A percentile compares a stretch with the other conserved stretches of the same genome.
These are phyloP conservation scores for Pythium pectinolyticum DNA, from an alignment of 352 stramenopile species.

Conservation along the genomic window DNA sequence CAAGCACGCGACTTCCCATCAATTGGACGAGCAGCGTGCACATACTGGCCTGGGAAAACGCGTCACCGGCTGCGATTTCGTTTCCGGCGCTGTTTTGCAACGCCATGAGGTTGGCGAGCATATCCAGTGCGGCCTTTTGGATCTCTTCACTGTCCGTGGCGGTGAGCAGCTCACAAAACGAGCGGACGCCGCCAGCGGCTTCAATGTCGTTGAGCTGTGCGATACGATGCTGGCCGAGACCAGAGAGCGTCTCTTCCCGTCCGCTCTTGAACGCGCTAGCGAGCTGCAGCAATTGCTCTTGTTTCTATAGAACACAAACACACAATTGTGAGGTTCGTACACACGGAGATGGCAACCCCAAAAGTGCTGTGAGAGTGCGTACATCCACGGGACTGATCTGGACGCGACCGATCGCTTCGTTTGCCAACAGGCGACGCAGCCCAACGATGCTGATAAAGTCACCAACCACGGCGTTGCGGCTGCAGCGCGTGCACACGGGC, in stretches of 20 bases:
- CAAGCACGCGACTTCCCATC: conserved; percentile 58
- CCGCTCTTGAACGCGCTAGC: conserved; percentile 52
- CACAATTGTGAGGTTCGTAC: not conserved
- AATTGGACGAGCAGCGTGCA: conserved; percentile 58
- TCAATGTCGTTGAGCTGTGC: conserved; percentile 86
- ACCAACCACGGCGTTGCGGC: conserved; percentile 61
- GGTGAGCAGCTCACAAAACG: conserved; percentile 67
- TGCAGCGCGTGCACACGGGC: conserved; percentile 72
- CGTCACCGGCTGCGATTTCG: conserved; percentile 59
- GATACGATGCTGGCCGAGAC: conserved; percentile 74
- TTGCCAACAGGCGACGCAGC: conserved; percentile 53
- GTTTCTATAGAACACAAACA: conserved; percentile 44
- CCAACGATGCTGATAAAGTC: conserved; percentile 80
- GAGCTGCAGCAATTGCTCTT: conserved; percentile 68
- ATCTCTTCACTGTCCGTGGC: conserved; percentile 51
- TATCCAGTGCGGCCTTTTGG: conserved; percentile 60
- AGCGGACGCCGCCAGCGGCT: conserved; percentile 65
- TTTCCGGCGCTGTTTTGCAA: conserved; percentile 73
- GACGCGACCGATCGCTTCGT: conserved; percentile 36
- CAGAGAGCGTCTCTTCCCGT: conserved; percentile 56
- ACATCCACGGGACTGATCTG: conserved; percentile 41
- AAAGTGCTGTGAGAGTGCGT: too few species aligned
- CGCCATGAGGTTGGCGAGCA: conserved; percentile 76
- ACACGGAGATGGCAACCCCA: too few species aligned
- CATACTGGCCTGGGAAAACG: conserved; percentile 60